phyloP scores from a whole-genome alignment of 208 protist genomes.

The Acanthamoeba royreba region DNA sequence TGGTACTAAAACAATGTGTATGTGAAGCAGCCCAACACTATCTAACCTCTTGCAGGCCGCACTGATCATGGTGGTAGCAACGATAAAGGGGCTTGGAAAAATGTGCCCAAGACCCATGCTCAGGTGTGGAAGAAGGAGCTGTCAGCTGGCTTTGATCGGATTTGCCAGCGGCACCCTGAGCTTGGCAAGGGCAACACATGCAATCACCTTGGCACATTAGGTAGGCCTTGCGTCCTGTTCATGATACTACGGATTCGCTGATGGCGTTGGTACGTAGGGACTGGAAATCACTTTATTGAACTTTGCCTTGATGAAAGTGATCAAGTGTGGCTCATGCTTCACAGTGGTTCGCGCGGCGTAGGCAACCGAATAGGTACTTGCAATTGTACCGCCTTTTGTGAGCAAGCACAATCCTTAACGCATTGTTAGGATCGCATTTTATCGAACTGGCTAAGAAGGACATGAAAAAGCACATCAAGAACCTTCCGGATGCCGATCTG shows the following conservation, averaged over 20 bases:
- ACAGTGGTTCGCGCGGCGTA: slow-evolving; percentile 86
- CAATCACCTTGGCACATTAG: slow-evolving; percentile 87
- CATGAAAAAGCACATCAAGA: slow-evolving; percentile 45
- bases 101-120: neutral
- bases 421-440: neutral
- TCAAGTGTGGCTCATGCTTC: slow-evolving; percentile 88
- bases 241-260: no score
- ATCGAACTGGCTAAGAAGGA: neutral
- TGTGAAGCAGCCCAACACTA: neutral
- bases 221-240: no score
- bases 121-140: slow-evolving; percentile 43
- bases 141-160: slow-evolving; percentile 76
- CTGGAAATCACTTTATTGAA: slow-evolving; percentile 90
- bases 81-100: neutral
- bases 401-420: slow-evolving; percentile 34
- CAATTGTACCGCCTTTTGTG: slow-evolving; percentile 88
- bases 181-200: slow-evolving; percentile 82
- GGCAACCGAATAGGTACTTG: slow-evolving; percentile 86
- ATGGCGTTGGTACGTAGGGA: no score
- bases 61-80: neutral
- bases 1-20: slow-evolving; percentile 54
- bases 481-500: slow-evolving; percentile 79
- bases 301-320: slow-evolving; percentile 69
- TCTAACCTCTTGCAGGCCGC: neutral
- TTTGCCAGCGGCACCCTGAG: slow-evolving; percentile 70